phyloP scores from a whole-genome alignment of 352 stramenopile genomes.

The Globisporangium radiosum region DNA sequence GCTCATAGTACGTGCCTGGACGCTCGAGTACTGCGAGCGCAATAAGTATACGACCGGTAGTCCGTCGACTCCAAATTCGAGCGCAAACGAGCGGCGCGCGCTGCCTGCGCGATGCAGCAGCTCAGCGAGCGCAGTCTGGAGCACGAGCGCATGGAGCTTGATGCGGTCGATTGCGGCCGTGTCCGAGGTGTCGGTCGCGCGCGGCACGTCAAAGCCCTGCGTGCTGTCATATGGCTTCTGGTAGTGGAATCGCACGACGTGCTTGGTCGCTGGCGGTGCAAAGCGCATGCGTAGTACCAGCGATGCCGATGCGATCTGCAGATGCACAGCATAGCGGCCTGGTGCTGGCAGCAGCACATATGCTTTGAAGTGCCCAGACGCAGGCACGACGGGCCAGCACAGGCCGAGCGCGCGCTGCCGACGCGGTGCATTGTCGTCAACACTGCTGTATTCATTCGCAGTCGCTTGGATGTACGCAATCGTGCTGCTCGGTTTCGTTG shows the following conservation, averaged over 20 bases:
- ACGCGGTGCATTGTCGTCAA: background rate
- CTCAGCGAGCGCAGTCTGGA: slow-evolving; percentile 56
- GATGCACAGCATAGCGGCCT: slow-evolving; percentile 25
- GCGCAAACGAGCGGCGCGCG: slow-evolving; percentile 32
- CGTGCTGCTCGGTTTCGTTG: slow-evolving; percentile 18
- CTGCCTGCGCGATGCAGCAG: slow-evolving; percentile 37
- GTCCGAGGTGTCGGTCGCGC: slow-evolving; percentile 46
- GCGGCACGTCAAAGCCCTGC: slow-evolving; percentile 52
- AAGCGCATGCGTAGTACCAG: slow-evolving; percentile 35
- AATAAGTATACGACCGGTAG: slow-evolving; percentile 44
- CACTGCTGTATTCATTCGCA: background rate
- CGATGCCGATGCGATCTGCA: slow-evolving; percentile 12
- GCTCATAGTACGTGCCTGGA: slow-evolving; percentile 26
- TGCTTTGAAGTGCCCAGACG: slow-evolving; percentile 48
- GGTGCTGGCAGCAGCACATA: slow-evolving; percentile 47
- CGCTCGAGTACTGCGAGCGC: slow-evolving; percentile 41
- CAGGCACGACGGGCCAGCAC: slow-evolving; percentile 40
- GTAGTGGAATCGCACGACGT: slow-evolving; percentile 62
- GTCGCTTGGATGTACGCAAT: slow-evolving; percentile 14
- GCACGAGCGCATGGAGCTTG: slow-evolving; percentile 43
- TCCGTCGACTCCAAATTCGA: slow-evolving; percentile 48
- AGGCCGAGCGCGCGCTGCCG: slow-evolving; percentile 2
- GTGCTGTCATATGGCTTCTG: slow-evolving; percentile 41
- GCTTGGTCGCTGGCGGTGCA: slow-evolving; percentile 16
- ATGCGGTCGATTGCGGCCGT: slow-evolving; percentile 40